Conservation (phyloP, 768 basidiomycete genomes). For the Auriscalpium microsporum region DNA sequence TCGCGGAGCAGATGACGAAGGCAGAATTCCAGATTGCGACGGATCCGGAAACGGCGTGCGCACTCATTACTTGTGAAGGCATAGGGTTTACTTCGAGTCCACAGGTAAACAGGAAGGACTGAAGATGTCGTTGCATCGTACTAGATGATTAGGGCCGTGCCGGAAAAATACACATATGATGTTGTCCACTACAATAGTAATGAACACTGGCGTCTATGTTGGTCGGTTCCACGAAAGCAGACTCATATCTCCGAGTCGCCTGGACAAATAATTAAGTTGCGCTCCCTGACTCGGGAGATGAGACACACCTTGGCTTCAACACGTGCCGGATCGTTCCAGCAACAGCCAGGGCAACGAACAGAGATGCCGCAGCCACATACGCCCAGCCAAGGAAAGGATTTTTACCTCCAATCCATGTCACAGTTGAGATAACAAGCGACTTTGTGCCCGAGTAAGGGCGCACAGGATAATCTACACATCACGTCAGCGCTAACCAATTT, state of each 20-base stretch:
- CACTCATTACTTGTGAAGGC: constrained; percentile 55
- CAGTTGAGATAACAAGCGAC: constrained; percentile 92
- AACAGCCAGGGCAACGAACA: constrained; percentile 84
- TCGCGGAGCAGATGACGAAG: constrained; percentile 59
- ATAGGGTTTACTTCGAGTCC: constrained; percentile 34
- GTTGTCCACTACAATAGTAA: background rate
- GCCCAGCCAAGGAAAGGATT: constrained; percentile 99
- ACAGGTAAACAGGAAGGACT: background rate
- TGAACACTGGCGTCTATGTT: constrained; percentile 18
- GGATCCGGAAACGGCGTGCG: constrained; percentile 28
- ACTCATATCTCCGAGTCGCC: constrained; percentile 82
- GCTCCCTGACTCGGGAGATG: background rate
- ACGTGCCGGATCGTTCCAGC: constrained; percentile 87
- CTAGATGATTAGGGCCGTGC: too few relatives aligned
- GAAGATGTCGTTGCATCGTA: background rate
- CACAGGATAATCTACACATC: constrained; percentile 75
- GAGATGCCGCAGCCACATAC: constrained; percentile 80
- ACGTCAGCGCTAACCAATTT: background rate
- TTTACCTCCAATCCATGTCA: constrained; percentile 98
- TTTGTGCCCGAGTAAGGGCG: constrained; percentile 88
- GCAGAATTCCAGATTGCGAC: constrained; percentile 52
- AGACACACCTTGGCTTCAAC: constrained; percentile 75
- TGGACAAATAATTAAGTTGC: constrained; percentile 22
- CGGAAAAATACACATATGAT: background rate
- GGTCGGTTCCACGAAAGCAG: constrained; percentile 75